These are phyloP conservation scores for Cordyceps cateniannulata DNA, from an alignment of 2,329 filamentous ascomycete genomes.

Conservation along the genomic window DNA sequence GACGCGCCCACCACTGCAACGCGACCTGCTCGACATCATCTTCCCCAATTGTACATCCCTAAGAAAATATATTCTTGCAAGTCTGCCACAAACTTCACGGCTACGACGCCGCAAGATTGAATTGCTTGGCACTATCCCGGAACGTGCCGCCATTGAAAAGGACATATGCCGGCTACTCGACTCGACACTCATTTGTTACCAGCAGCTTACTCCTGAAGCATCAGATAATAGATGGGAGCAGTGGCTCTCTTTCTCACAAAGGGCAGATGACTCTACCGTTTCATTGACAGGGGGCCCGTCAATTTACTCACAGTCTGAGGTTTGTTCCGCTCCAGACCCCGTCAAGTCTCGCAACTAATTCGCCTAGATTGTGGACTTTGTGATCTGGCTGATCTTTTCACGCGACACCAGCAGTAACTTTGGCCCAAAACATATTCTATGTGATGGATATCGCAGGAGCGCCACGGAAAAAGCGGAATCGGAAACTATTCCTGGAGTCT, in stretches of 20 bases:
- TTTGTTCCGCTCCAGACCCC: slow-evolving; percentile 28
- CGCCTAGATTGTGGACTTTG: slow-evolving; percentile 67
- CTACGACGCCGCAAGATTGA: slow-evolving; percentile 52
- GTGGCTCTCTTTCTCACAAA: slow-evolving; percentile 57
- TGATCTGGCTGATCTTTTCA: slow-evolving; percentile 71
- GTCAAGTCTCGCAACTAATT: slow-evolving; percentile 14
- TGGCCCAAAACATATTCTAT: slow-evolving; percentile 68
- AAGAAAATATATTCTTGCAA: slow-evolving; percentile 61
- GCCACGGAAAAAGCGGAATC: slow-evolving; percentile 23
- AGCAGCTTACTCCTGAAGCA: slow-evolving; percentile 18
- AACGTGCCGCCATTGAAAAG: slow-evolving; percentile 27
- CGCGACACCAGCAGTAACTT: slow-evolving; percentile 36
- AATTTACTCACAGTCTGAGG: slow-evolving; percentile 57
- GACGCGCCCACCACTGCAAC: slow-evolving; percentile 28
- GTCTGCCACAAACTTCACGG: slow-evolving; percentile 61
- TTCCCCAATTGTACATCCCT: slow-evolving; percentile 62
- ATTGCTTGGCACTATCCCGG: slow-evolving; percentile 30
- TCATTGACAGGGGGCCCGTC: slow-evolving; percentile 44
- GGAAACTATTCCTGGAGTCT: slow-evolving; percentile 58
- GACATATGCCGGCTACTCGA: slow-evolving; percentile 58
- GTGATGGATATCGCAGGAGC: slow-evolving; percentile 68
- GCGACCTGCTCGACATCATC: slow-evolving; percentile 62
- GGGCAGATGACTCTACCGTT: slow-evolving; percentile 50
- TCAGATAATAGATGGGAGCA: slow-evolving; percentile 38
- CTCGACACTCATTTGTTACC: slow-evolving; percentile 57